Percentiles rank a stretch among this genome's conserved stretches.
These are phyloP conservation scores for Terfezia claveryi DNA, from an alignment of 495 filamentous ascomycete species.

Conservation along the genomic window DNA sequence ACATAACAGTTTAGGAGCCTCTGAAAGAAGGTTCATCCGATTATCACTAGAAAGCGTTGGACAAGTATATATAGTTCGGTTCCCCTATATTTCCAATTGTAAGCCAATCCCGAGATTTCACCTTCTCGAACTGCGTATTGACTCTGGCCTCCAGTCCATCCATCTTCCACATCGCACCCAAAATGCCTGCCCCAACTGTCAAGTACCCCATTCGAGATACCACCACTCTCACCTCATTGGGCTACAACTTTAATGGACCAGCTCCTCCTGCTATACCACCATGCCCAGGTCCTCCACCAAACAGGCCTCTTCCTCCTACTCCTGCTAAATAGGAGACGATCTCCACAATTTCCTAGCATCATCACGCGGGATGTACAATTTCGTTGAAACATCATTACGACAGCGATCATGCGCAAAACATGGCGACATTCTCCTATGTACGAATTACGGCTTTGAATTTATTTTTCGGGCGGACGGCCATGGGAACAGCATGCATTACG, in stretches of 20 bases:
- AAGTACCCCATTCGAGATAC: constrained; percentile 19
- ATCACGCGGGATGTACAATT: background rate
- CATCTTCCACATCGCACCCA: constrained; percentile 8
- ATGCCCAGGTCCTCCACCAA: constrained; percentile 18
- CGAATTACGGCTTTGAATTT: background rate
- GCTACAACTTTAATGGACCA: constrained; percentile 21
- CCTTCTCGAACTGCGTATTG: too few species aligned
- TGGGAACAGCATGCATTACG: too few species aligned
- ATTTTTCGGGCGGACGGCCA: too few species aligned
- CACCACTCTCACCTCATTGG: constrained; percentile 17
- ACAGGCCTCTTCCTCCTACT: constrained; percentile 19
- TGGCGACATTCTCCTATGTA: background rate
- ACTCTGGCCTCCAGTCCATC: background rate
- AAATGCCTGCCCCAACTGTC: constrained; percentile 19
- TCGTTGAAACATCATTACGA: background rate
- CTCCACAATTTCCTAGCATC: background rate
- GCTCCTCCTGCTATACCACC: constrained; percentile 13
- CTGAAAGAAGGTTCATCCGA: too few species aligned
- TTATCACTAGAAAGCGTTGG: too few species aligned
- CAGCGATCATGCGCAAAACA: background rate
- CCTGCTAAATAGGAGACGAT: constrained; percentile 10
- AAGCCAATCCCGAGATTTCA: too few species aligned
- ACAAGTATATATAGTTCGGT: too few species aligned
- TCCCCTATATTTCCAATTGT: too few species aligned
- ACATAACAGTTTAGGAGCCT: too few species aligned